A percentile compares a stretch with the other conserved stretches of the same genome.
Conservation (phyloP, 2,329 filamentous ascomycete genomes). For the Cadophora sp. region DNA sequence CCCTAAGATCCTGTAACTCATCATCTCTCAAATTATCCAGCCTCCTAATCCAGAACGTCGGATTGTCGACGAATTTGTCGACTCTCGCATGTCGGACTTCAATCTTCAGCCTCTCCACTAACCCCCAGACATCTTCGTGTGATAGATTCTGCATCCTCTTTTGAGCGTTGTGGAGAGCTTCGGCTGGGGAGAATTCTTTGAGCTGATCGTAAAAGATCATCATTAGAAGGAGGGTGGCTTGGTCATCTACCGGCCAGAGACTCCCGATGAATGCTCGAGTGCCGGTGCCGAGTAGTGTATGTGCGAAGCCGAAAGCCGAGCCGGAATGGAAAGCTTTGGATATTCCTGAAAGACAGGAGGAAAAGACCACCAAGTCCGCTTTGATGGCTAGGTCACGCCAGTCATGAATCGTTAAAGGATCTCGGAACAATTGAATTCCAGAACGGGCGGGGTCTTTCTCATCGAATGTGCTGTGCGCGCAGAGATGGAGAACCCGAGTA, state of each 20-base stretch:
- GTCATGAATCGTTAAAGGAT: constrained; percentile 4
- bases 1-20: constrained; percentile 12
- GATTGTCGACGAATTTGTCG: constrained; percentile 19
- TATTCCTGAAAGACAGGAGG: constrained; percentile 11
- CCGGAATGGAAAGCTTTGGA: constrained; percentile 18
- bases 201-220: constrained; percentile 20
- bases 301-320: constrained; percentile 16
- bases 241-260: constrained; percentile 20
- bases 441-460: constrained; percentile 13
- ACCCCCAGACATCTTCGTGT: constrained; percentile 10
- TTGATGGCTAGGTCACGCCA: constrained; percentile 18
- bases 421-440: constrained; percentile 11
- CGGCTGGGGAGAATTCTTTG: background rate
- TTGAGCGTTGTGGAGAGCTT: constrained; percentile 15
- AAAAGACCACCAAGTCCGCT: constrained; percentile 17
- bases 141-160: constrained; percentile 13
- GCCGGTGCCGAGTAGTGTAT: constrained; percentile 9
- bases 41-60: constrained; percentile 15
- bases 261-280: constrained; percentile 17
- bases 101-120: constrained; percentile 16
- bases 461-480: constrained; percentile 16
- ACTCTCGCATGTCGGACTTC: constrained; percentile 5
- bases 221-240: constrained; percentile 14
- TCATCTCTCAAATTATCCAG: constrained; percentile 17
- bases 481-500: constrained; percentile 10